phyloP scores from a whole-genome alignment of 306 rosid genomes.

The Fagus crenata region DNA sequence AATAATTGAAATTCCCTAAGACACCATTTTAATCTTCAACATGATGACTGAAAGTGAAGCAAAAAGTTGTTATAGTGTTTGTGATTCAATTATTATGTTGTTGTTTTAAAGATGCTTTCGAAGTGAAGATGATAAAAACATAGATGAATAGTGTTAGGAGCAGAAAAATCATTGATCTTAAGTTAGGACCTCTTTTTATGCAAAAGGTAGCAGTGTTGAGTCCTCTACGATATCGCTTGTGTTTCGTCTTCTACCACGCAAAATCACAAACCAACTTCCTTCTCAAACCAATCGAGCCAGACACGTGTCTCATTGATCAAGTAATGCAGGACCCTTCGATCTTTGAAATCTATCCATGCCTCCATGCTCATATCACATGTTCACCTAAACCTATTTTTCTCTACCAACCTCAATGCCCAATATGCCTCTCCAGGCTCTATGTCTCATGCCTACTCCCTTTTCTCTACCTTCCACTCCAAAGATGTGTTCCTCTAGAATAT shows the following conservation, averaged over 20 bases:
- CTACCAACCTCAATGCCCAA: conserved; percentile 44
- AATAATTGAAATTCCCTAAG: no score
- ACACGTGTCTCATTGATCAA: conserved; percentile 31
- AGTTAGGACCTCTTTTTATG: neutral
- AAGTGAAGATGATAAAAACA: no score
- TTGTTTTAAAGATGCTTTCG: no score
- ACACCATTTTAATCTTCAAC: no score
- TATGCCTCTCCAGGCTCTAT: conserved; percentile 38
- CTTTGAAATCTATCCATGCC: conserved; percentile 41
- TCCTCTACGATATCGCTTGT: neutral
- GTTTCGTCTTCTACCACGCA: neutral
- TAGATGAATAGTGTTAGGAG: no score
- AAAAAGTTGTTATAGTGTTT: no score
- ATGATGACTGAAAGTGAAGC: no score
- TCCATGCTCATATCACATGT: conserved; percentile 37
- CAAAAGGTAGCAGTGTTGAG: neutral
- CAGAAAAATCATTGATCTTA: no score
- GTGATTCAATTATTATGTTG: no score
- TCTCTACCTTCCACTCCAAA: conserved; percentile 22
- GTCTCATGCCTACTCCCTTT: conserved; percentile 38
- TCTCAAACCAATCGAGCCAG: conserved; percentile 1
- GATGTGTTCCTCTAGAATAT: conserved; percentile 46
- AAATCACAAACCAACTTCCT: neutral
- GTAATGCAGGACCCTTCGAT: conserved; percentile 27
- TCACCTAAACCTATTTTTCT: conserved; percentile 37